These are phyloP conservation scores for Cyberlindnera sargentensis DNA, from an alignment of 805 yeast genomes.

Conservation along the genomic window DNA sequence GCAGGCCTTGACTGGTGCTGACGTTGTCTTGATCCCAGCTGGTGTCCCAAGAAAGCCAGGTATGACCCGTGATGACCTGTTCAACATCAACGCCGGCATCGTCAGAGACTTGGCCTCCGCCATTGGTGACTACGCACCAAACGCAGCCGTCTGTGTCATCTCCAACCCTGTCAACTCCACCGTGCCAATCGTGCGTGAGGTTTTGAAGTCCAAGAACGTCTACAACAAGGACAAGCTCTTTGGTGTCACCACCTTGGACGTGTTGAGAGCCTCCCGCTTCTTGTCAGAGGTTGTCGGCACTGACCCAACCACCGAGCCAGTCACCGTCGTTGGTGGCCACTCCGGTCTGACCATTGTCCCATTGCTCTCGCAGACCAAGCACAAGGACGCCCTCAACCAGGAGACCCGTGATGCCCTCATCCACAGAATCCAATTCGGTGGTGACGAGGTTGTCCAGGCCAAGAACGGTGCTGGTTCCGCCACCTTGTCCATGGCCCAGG, in stretches of 20 bases:
- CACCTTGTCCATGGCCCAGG: slow-evolving; percentile 89
- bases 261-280: slow-evolving; percentile 88
- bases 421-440: slow-evolving; percentile 92
- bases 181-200: slow-evolving; percentile 94
- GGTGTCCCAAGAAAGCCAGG: slow-evolving; percentile 99
- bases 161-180: slow-evolving; percentile 97
- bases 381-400: slow-evolving; percentile 49
- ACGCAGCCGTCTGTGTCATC: slow-evolving; percentile 75
- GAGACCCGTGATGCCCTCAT: slow-evolving; percentile 62
- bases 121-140: slow-evolving; percentile 74
- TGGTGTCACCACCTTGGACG: slow-evolving; percentile 95
- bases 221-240: slow-evolving; percentile 89
- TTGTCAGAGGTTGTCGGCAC: slow-evolving; percentile 53
- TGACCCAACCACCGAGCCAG: slow-evolving; percentile 73
- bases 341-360: slow-evolving; percentile 96
- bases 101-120: slow-evolving; percentile 89
- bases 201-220: slow-evolving; percentile 74
- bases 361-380: slow-evolving; percentile 76
- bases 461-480: slow-evolving; percentile 94
- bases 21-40: slow-evolving; percentile 88
- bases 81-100: slow-evolving; percentile 93
- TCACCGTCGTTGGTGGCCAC: slow-evolving; percentile 95
- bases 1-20: slow-evolving; percentile 63
- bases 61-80: slow-evolving; percentile 96
- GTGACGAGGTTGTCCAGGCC: slow-evolving; percentile 92